Base-by-base conservation (phyloP, 768 basidiomycete species). In the Mycena latifolia region DNA sequence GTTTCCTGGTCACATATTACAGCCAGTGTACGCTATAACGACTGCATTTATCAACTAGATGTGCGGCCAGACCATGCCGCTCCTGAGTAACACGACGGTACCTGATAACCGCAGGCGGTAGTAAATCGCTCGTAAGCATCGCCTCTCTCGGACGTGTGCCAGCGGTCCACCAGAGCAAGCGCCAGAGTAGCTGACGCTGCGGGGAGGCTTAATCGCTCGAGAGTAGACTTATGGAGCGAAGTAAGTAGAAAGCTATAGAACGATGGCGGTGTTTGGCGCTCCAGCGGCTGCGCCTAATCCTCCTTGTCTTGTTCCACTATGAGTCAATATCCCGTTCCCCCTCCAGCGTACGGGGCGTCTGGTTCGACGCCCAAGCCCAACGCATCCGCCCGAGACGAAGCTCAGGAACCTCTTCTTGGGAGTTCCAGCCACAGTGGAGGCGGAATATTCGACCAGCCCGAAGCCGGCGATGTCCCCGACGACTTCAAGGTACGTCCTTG, bases 401-500 rank as follows among this genome's bases (percentile, higher is more conserved):
- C 75, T 9, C 72, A 75, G 2, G 85, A 91, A 65, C 92, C 91
- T 1, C 79, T 94, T 39, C 82, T 92, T 27, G 83, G 82, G 45
- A 79, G 85, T 27, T 82, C 86, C 58, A 81, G 84, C 63, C 80
- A 77, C 45, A 76, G 65, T 46, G 82, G 84, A 29, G 89, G 80
- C n/a, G 89, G 80, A 22, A 84, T 89, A 69, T 92, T 86, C 69
- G 87, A 95, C 78, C 93, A 95, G 70, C 90, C 94, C 7, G 82
- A 79, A 28, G 81, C 80, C 35, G 93, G 86, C 51, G 94, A 95
- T 69, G 73, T 95, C 51, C 94, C 94, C 0, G 96, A 97, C 73
- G 96, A 98, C 77, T 98, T 98, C 88, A 95, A 96, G 87, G 93
- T 93, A 65, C 25, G 80, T 73, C 29, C 15, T 14, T 7, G 9